phyloP scores from a whole-genome alignment of 768 basidiomycete genomes.

The Xanthoconium purpureum region DNA sequence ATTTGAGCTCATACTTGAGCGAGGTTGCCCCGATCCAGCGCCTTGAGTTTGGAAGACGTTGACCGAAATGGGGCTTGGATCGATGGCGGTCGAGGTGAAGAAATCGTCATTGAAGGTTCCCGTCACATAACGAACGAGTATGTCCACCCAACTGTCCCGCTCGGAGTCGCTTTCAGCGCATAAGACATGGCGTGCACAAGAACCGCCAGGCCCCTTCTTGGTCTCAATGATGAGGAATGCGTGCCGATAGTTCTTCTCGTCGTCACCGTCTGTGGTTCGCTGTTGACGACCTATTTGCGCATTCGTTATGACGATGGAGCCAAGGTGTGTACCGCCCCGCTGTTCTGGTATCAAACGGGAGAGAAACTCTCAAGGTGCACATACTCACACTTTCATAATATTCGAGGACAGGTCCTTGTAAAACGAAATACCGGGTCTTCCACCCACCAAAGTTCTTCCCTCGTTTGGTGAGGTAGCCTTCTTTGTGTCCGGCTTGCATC shows the following conservation, averaged over 20 bases:
- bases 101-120: slow-evolving; percentile 78
- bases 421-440: slow-evolving; percentile 94
- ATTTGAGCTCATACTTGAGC: slow-evolving; percentile 55
- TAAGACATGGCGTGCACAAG: slow-evolving; percentile 81
- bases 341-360: slow-evolving; percentile 29
- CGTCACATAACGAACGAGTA: slow-evolving; percentile 84
- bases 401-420: slow-evolving; percentile 85
- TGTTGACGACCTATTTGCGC: slow-evolving; percentile 98
- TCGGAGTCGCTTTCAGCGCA: slow-evolving; percentile 96
- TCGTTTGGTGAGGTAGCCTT: slow-evolving; percentile 93
- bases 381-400: slow-evolving; percentile 94
- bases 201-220: slow-evolving; percentile 66
- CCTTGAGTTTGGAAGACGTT: slow-evolving; percentile 25
- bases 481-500: slow-evolving; percentile 81
- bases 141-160: slow-evolving; percentile 92
- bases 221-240: slow-evolving; percentile 96
- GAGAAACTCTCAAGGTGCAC: neutral
- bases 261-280: slow-evolving; percentile 56
- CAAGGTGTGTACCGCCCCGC: slow-evolving; percentile 90
- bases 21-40: slow-evolving; percentile 41
- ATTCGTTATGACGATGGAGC: slow-evolving; percentile 85
- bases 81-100: slow-evolving; percentile 40
- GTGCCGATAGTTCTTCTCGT: slow-evolving; percentile 93
- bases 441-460: slow-evolving; percentile 98
- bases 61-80: slow-evolving; percentile 27